Base-by-base conservation (phyloP, 306 rosid species). In the Potentilla sterilis region DNA sequence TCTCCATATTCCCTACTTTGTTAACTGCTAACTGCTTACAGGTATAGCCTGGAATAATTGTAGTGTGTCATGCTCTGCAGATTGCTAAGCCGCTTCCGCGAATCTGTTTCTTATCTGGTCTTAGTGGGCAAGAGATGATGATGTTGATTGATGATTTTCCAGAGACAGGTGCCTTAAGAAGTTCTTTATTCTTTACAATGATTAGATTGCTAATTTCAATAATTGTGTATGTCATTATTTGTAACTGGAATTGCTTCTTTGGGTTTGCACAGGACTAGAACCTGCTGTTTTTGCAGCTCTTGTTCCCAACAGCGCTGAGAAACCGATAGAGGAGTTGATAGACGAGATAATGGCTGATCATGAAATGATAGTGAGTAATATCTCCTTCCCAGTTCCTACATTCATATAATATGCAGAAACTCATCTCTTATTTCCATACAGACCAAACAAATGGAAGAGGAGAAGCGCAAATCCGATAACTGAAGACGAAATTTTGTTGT, bases 91-190 rank as follows among this genome's bases (percentile, higher is more conserved):
- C 91, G 12, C 86, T 92, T 81, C 98, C 98, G 34, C 95, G 98
- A 64, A 92, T 95, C 79, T 95, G 98, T 79, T 90, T 95, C 88
- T 79, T 92, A 35, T 95, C 97, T 19, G 98, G 98, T 81, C 88
- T 95, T 70, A 89, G 87, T 19, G 97, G 98, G 67, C 97, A 92
- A 84, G 97, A 95, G 89, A 95, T 86, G 98, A 87, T 95, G 88
- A 88, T 90, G 97, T 90, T 95, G 80, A 87, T 95, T 35, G 97
- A 95, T 65, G 87, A 96, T 80, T 95, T 90, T 81, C 96, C 93
- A 4, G 97, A 95, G 77, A 76, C 91, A 9, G 98, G 97, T 92
- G 89, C 74, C 22, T 3, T 44, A 67, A 28, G 28, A 37, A 67
- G 70, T 28, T 48, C 51, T 18, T 28, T 55, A 49, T n/a, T 69